Evolutionary conservation across 495 filamentous ascomycete species (phyloP).

Genomic region (Sporormia fimetaria): DNA sequence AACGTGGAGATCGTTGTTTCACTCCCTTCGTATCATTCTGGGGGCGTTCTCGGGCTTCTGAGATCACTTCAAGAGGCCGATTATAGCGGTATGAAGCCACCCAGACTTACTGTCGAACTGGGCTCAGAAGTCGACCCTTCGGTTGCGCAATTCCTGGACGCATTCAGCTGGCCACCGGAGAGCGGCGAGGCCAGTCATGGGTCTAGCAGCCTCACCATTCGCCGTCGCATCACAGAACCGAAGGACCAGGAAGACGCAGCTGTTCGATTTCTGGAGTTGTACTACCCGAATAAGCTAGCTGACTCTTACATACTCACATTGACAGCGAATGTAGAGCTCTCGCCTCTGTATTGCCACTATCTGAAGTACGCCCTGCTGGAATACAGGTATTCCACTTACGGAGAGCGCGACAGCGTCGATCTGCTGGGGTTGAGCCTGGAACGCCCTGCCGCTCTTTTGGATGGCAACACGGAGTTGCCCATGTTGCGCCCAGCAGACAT

Average conservation of each 20-base stretch:
- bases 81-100: slow-evolving; percentile 50
- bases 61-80: slow-evolving; percentile 62
- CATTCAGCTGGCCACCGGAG: slow-evolving; percentile 52
- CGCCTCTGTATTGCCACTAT: slow-evolving; percentile 69
- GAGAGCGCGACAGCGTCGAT: slow-evolving; percentile 31
- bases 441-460: slow-evolving; percentile 50
- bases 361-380: slow-evolving; percentile 61
- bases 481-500: slow-evolving; percentile 37
- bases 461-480: slow-evolving; percentile 42
- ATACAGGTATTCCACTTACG: slow-evolving; percentile 55
- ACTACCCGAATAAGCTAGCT: slow-evolving; percentile 54
- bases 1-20: slow-evolving; percentile 68
- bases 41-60: slow-evolving; percentile 60
- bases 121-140: slow-evolving; percentile 52
- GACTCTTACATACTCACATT: slow-evolving; percentile 65
- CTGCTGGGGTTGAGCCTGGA: slow-evolving; percentile 69
- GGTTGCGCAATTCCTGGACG: slow-evolving; percentile 48
- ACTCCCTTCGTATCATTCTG: slow-evolving; percentile 53
- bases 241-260: slow-evolving; percentile 51
- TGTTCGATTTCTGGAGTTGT: slow-evolving; percentile 63
- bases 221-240: slow-evolving; percentile 54
- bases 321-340: slow-evolving; percentile 63
- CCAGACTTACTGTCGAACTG: slow-evolving; percentile 70
- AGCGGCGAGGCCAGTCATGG: slow-evolving; percentile 15
- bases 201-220: slow-evolving; percentile 46